A percentile compares a stretch with the other conserved stretches of the same genome.
Conservation (phyloP, 148 eudicot species). For the Amaranthus cruentus region DNA sequence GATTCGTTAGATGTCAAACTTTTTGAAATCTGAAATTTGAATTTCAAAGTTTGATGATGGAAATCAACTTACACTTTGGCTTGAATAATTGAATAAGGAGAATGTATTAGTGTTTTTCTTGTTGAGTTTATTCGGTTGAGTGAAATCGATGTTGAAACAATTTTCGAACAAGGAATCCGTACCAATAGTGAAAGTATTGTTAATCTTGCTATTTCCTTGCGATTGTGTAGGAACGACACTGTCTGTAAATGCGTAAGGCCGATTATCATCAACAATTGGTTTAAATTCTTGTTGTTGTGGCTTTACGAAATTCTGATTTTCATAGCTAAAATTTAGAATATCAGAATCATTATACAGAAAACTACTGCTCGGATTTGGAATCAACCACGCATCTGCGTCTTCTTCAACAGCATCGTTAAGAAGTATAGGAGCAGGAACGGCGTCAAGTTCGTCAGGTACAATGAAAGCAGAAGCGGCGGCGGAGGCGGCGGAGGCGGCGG, state of each 20-base stretch:
- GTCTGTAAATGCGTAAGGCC: conserved; percentile 30
- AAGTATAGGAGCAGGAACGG: neutral
- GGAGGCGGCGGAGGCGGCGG: neutral
- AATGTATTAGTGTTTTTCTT: conserved; percentile 16
- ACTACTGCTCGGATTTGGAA: conserved; percentile 38
- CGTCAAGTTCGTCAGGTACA: conserved; percentile 16
- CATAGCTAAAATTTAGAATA: conserved; percentile 38
- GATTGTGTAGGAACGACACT: conserved; percentile 77
- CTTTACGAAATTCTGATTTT: conserved; percentile 21
- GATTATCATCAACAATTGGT: neutral
- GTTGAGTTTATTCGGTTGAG: conserved; percentile 33
- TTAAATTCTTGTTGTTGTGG: neutral
- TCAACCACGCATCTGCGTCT: conserved; percentile 60
- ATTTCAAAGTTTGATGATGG: too few relatives aligned
- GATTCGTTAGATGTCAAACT: conserved; percentile 1
- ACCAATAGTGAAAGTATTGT: neutral
- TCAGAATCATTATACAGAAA: conserved; percentile 45
- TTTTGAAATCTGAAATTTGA: neutral
- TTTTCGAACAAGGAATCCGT: conserved; percentile 21
- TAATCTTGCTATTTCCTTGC: conserved; percentile 1
- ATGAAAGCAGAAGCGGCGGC: conserved; percentile 18
- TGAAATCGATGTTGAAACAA: conserved; percentile 53
- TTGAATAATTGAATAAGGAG: conserved; percentile 14
- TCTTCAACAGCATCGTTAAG: conserved; percentile 11
- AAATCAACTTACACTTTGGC: conserved; percentile 22